Evolutionary conservation across 2,329 filamentous ascomycete genomes (phyloP), one percentile per base, ranked within the genome.

Genomic region (Trichoderma afroharzianum): DNA sequence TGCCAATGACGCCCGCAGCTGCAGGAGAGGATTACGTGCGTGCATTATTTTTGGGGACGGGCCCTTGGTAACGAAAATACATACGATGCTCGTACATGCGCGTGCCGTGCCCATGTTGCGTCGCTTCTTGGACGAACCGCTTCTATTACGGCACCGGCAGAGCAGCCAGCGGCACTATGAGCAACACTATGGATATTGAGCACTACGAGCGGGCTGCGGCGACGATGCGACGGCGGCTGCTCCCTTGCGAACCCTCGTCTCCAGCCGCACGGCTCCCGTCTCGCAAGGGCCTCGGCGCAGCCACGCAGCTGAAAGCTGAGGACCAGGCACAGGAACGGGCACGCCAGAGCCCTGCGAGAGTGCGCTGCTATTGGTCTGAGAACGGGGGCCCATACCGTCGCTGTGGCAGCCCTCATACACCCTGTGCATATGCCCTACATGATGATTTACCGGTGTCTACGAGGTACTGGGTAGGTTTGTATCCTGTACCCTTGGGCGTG

Each of bases 151-250:
- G 18, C 6, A 58, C 36, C 36, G 18, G 33, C 33, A 36, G 33
- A 18, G 36, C 36, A 39, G 15, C 36, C 6, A 43, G 39, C 7
- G 18, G 9, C 24, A 30, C 18, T 6, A 30, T 18, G 26, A 32
- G 57, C 18, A 32, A 21, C 18, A 59, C 57, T 30, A n/a, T 30
- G 28, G 28, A 58, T 11, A n/a, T n/a, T n/a, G n/a, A 18, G 9
- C n/a, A 55, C 21, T 12, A 26, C 7, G 39, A 9, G 39, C 39
- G 39, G 50, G 50, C 21, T 24, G 21, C 64, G 26, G 33, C 59
- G n/a, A 32, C 28, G 47, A 69, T 71, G 64, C 70, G 70, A 72
- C 70, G 70, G 64, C 70, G 70, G 70, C 64, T 50, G 43, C 14
- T 72, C 64, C 64, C 70, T 72, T 59, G 24, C 43, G 55, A 61